These are phyloP conservation scores for Oehlia diaphana DNA, from an alignment of 192 early-diverging fungal species.

Conservation along the genomic window DNA sequence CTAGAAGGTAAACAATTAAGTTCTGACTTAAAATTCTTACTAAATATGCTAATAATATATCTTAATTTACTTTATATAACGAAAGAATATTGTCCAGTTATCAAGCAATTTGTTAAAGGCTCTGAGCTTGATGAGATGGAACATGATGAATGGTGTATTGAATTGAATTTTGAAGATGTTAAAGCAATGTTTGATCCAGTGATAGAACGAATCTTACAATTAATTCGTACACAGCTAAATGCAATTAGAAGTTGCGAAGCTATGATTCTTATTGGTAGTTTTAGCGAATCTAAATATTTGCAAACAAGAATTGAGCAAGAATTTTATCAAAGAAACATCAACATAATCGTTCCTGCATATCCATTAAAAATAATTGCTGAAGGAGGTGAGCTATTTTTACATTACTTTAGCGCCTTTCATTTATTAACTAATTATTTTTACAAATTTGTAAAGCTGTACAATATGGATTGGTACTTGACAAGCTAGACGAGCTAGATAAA, in stretches of 20 bases:
- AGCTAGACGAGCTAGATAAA: not conserved
- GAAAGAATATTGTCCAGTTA: not conserved
- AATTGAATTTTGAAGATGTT: constrained; percentile 43
- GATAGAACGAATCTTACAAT: constrained; percentile 48
- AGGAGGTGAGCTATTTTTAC: constrained; percentile 15
- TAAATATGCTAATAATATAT: no score
- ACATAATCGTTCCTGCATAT: constrained; percentile 48
- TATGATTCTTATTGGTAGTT: constrained; percentile 55
- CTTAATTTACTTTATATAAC: no score
- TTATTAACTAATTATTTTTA: no score
- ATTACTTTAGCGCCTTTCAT: no score
- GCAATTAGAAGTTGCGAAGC: constrained; percentile 40
- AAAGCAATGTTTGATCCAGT: constrained; percentile 59
- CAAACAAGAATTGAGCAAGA: constrained; percentile 48
- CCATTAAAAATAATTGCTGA: constrained; percentile 51
- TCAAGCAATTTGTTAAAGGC: not conserved
- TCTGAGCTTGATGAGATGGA: constrained; percentile 31
- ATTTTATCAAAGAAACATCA: constrained; percentile 38
- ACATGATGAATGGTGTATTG: constrained; percentile 41
- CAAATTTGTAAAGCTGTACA: constrained; percentile 35
- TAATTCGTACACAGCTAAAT: constrained; percentile 52
- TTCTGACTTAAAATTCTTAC: no score
- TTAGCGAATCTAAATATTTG: constrained; percentile 52
- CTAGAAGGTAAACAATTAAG: no score
- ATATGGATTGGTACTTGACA: constrained; percentile 35